These are phyloP conservation scores for Colletotrichum sp. DNA, from an alignment of 2,329 filamentous ascomycete species.

Conservation along the genomic window DNA sequence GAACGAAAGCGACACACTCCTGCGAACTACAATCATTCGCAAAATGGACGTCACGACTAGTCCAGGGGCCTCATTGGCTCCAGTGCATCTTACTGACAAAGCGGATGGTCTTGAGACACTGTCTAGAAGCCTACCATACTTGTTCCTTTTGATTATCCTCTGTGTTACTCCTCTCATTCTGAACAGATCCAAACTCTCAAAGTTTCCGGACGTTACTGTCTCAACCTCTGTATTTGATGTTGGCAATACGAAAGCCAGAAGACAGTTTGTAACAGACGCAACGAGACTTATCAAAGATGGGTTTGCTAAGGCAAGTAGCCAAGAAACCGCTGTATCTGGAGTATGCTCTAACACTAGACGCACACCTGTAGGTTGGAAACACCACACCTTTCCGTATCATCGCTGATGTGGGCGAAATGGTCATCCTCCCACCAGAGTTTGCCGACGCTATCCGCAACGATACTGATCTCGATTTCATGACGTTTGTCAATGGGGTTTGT, in stretches of 20 bases:
- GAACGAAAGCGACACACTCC: not conserved
- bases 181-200: not conserved
- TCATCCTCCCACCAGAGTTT: not conserved
- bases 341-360: rapidly evolving
- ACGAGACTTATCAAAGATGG: not conserved
- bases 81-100: rapidly evolving
- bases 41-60: not conserved
- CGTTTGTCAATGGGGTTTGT: not conserved
- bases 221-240: not conserved
- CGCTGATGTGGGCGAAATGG: not conserved
- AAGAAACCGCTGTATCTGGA: rapidly evolving
- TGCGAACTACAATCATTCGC: rapidly evolving
- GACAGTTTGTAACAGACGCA: not conserved
- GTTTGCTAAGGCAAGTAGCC: rapidly evolving
- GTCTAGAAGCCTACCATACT: not conserved
- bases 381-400: not conserved
- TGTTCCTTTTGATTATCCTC: not conserved
- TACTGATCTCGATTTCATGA: not conserved
- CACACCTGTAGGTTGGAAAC: not conserved
- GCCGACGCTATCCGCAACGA: not conserved
- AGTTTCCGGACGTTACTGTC: not conserved
- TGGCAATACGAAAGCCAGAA: rapidly evolving
- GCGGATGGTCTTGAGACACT: not conserved
- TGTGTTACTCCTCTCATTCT: not conserved
- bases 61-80: not conserved